These are phyloP conservation scores for Boletus pseudo-olivaceus DNA, from an alignment of 768 basidiomycete genomes.

Conservation along the genomic window DNA sequence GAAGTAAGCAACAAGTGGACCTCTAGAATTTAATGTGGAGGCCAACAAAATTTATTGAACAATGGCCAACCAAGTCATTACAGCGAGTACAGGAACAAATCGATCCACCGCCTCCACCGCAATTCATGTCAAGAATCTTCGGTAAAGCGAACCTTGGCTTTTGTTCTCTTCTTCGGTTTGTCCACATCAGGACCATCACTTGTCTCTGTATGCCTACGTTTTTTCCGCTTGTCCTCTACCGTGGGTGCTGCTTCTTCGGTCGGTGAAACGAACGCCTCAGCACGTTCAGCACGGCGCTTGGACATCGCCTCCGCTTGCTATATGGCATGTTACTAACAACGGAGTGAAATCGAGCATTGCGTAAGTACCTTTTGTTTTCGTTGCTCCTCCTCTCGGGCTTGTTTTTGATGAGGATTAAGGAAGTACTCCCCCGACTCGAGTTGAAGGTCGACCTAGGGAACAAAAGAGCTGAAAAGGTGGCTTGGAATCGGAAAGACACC, in stretches of 20 bases:
- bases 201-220: conserved; percentile 44
- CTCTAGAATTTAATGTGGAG: background rate
- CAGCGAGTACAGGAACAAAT: conserved; percentile 7
- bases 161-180: conserved; percentile 42
- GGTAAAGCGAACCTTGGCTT: conserved; percentile 20
- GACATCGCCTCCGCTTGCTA: conserved; percentile 79
- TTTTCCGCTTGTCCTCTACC: conserved; percentile 73
- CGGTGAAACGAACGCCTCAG: conserved; percentile 86
- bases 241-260: conserved; percentile 69
- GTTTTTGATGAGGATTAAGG: conserved; percentile 87
- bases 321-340: background rate
- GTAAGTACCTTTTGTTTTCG: conserved; percentile 60
- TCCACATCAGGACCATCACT: conserved; percentile 33
- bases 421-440: conserved; percentile 98
- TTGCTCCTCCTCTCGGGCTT: conserved; percentile 63
- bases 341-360: background rate
- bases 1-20: conserved; percentile 25
- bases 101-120: background rate
- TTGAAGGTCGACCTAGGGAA: conserved; percentile 77
- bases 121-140: conserved; percentile 6
- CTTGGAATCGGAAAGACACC: background rate
- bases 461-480: conserved; percentile 6
- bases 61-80: background rate
- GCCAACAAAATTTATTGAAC: background rate
- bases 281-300: conserved; percentile 73